phyloP scores from a whole-genome alignment of 2,329 filamentous ascomycete genomes.

The Beauveria australis region DNA sequence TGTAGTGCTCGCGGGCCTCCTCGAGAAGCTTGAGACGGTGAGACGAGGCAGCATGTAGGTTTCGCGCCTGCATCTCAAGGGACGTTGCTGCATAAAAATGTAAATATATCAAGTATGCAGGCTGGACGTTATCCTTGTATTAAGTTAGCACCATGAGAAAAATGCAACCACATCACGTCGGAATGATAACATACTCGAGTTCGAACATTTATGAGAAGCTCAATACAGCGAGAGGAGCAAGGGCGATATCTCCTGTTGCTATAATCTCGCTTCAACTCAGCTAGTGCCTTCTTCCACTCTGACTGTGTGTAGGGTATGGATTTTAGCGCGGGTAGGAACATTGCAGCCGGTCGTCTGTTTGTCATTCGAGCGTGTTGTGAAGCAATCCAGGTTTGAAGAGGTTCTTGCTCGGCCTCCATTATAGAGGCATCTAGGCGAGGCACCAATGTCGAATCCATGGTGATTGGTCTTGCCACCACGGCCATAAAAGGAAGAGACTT shows the following conservation, averaged over 20 bases:
- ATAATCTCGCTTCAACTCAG: conserved; percentile 47
- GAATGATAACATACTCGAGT: conserved; percentile 29
- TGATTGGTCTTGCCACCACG: neutral
- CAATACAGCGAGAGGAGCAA: conserved; percentile 44
- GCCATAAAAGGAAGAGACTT: neutral
- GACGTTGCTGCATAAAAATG: conserved; percentile 56
- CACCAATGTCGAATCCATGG: neutral
- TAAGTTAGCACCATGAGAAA: neutral
- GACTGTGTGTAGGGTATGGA: conserved; percentile 34
- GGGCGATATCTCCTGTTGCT: conserved; percentile 41
- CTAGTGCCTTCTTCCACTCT: conserved; percentile 45
- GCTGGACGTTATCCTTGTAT: conserved; percentile 34
- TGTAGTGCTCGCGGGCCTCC: conserved; percentile 45
- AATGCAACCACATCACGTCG: neutral
- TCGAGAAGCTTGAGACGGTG: conserved; percentile 40
- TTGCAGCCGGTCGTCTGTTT: conserved; percentile 13
- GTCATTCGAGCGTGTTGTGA: neutral
- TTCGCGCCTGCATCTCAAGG: conserved; percentile 47
- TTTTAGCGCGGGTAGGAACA: conserved; percentile 14
- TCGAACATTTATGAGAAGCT: conserved; percentile 42
- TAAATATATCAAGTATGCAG: conserved; percentile 49
- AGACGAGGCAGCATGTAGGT: conserved; percentile 36
- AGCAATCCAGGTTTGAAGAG: conserved; percentile 9
- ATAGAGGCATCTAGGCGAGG: neutral
- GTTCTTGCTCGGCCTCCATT: neutral